Conservation (phyloP, 352 stramenopile genomes). For the Globisporangium ultimum region DNA sequence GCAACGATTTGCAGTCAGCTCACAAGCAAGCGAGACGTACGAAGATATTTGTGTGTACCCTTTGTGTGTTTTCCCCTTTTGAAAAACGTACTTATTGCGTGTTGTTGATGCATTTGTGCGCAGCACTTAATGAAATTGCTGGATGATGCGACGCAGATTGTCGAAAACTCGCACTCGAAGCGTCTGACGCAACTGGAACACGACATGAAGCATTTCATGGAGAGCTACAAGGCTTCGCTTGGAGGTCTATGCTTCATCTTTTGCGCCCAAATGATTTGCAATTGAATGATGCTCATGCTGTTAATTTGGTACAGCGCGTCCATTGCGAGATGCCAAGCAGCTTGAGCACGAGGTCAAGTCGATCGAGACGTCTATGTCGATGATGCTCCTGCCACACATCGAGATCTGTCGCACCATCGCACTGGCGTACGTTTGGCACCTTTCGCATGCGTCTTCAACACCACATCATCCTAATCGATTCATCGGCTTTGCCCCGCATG, state of each 20-base stretch:
- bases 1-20: conserved; percentile 15
- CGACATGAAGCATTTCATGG: conserved; percentile 26
- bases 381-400: conserved; percentile 48
- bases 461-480: too few relatives aligned
- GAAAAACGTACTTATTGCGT: background rate
- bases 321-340: conserved; percentile 30
- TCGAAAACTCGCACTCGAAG: conserved; percentile 35
- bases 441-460: too few relatives aligned
- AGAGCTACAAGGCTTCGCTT: conserved; percentile 26
- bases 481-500: too few relatives aligned
- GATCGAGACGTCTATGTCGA: conserved; percentile 45
- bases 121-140: conserved; percentile 32
- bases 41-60: background rate
- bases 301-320: conserved; percentile 18
- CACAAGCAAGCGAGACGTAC: conserved; percentile 18
- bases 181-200: conserved; percentile 25
- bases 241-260: conserved; percentile 12
- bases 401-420: conserved; percentile 56
- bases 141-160: conserved; percentile 29
- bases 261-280: background rate
- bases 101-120: background rate
- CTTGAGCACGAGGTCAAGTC: conserved; percentile 32
- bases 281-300: too few relatives aligned
- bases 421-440: conserved; percentile 29
- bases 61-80: background rate